Conservation (phyloP, 164 flowering plant species). For the Annona cherimola region DNA sequence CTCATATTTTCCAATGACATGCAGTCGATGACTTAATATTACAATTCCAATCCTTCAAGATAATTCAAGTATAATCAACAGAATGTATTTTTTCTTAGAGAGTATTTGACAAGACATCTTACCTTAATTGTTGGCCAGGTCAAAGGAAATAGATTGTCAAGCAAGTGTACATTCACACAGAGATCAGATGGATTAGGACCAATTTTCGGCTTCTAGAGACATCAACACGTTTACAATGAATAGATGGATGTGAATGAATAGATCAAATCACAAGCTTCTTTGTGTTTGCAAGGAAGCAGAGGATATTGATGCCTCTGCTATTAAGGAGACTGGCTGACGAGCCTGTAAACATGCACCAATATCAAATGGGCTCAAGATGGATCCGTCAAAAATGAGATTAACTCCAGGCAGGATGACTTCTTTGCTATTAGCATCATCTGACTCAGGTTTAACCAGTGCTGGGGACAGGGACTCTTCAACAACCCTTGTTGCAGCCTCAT, state of each 20-base stretch:
- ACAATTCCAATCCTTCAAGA: background rate
- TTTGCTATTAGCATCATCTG: slow-evolving; percentile 69
- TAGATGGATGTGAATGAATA: background rate
- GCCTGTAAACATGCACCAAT: slow-evolving; percentile 96
- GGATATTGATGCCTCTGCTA: slow-evolving; percentile 79
- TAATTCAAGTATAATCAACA: background rate
- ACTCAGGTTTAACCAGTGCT: slow-evolving; percentile 40
- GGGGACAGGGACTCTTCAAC: slow-evolving; percentile 47
- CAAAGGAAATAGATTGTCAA: slow-evolving; percentile 13
- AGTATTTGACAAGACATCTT: background rate
- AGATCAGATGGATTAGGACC: slow-evolving; percentile 1
- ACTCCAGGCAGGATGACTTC: slow-evolving; percentile 85
- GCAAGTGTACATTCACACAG: slow-evolving; percentile 9
- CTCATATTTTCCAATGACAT: background rate
- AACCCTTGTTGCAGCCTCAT: slow-evolving; percentile 73
- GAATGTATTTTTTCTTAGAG: background rate
- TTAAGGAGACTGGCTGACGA: slow-evolving; percentile 80
- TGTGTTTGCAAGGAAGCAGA: slow-evolving; percentile 50
- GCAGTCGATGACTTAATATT: background rate
- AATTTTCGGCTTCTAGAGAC: slow-evolving; percentile 4
- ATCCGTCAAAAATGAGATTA: slow-evolving; percentile 84
- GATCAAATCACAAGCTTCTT: slow-evolving; percentile 19
- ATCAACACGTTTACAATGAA: slow-evolving; percentile 4
- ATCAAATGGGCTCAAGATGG: slow-evolving; percentile 79
- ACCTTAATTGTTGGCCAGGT: slow-evolving; percentile 9